Evolutionary conservation across 495 filamentous ascomycete genomes (phyloP), one percentile per base, ranked within the genome.

Genomic region (Aspergillus incahuasiensis): DNA sequence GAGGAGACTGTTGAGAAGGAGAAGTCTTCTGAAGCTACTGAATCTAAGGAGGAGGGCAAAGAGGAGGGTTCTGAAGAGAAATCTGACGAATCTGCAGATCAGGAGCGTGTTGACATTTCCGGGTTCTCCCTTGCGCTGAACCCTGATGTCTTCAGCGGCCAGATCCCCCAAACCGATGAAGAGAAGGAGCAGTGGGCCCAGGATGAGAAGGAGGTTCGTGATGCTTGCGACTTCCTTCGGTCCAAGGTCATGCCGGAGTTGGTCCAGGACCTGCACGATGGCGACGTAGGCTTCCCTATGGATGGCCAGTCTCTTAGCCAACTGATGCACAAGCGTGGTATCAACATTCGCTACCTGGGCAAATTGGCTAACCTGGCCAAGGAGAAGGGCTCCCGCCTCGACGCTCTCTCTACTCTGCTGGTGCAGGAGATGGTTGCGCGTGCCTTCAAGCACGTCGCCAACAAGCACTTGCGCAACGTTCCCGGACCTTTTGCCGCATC

Each of bases 211-310:
- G 88, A 96, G 52, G 92, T 97, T 39, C 85, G 89, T 48, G 84
- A 86, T 34, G 90, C 89, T 18, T 92, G 91, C 75, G 81, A 83
- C 41, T 89, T 86, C 72, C 79, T 99, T 45, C 81, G 82, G 2
- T 76, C 84, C 43, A 84, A 83, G 48, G 77, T 89, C 45, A 86
- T 99, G 54, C 90, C 90, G 21, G 78, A 81, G 35, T 68, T 90
- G 43, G 76, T 96, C 48, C 81, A 85, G 61, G 92, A 97, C 59
- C 83, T 97, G 43, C 86, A 88, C 65, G 89, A 95, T 62, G 89
- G 91, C 9, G 95, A 99, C 58, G 85, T 96, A 46, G 90, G 91
- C 57, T 97, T 96, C 78, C 95, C 95, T 35, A 96, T 97, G 91
- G 95, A 99, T 64, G 95, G 95, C 39, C 83, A 88, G 61, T 96